phyloP scores from a whole-genome alignment of 192 early-diverging fungal genomes.

The Radiomyces spectabilis region DNA sequence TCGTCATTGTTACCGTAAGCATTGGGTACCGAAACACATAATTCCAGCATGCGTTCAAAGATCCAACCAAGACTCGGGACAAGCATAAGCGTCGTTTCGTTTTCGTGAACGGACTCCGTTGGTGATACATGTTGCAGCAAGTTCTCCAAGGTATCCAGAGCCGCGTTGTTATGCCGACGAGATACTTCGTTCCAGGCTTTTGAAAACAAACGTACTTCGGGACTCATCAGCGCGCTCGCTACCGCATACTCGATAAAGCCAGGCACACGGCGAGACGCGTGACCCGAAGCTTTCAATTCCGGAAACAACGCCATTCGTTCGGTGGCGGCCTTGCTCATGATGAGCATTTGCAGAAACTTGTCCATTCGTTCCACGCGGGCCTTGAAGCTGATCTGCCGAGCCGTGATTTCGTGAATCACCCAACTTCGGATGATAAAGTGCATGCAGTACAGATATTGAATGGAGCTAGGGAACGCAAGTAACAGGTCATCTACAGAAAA shows the following conservation, averaged over 20 bases:
- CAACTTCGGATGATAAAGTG: constrained; percentile 64
- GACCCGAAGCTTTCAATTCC: not conserved
- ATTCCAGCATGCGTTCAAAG: constrained; percentile 61
- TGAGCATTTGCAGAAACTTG: constrained; percentile 52
- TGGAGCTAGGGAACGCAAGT: constrained; percentile 52
- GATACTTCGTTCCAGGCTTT: constrained; percentile 60
- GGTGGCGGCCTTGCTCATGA: constrained; percentile 34
- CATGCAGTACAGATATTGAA: constrained; percentile 56
- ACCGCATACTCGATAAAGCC: constrained; percentile 66
- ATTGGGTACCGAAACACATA: constrained; percentile 60
- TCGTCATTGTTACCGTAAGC: constrained; percentile 44
- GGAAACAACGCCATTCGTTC: not conserved
- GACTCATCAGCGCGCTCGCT: constrained; percentile 61
- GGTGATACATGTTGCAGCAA: constrained; percentile 1
- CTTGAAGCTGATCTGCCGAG: constrained; percentile 33
- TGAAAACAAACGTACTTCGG: constrained; percentile 57
- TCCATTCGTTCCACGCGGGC: constrained; percentile 51
- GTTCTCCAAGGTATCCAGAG: constrained; percentile 49
- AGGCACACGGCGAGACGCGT: constrained; percentile 34
- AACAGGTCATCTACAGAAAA: constrained; percentile 45
- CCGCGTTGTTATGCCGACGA: constrained; percentile 34
- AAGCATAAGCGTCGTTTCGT: constrained; percentile 23
- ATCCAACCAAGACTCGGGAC: constrained; percentile 71
- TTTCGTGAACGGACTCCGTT: not conserved
- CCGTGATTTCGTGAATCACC: constrained; percentile 54